These are phyloP conservation scores for Ophiobolus disseminans DNA, from an alignment of 2,329 filamentous ascomycete genomes.

Conservation along the genomic window DNA sequence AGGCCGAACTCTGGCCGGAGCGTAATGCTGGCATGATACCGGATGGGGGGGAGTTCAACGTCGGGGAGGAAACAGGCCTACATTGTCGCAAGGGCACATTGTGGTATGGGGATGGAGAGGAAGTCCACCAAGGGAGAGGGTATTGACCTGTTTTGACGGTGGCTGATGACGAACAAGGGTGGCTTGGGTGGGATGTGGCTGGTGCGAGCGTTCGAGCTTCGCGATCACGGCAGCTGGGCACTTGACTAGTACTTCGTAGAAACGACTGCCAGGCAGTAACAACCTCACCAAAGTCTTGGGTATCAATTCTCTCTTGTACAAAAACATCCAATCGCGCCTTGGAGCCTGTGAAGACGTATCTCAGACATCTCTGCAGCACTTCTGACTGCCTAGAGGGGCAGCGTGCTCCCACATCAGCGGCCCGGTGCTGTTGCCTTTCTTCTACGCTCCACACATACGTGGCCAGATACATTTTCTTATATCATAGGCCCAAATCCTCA, in stretches of 20 bases:
- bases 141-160: no score
- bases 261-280: background rate
- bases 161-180: no score
- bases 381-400: constrained; percentile 1
- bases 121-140: constrained; percentile 63
- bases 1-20: constrained; percentile 72
- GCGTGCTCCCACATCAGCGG: constrained; percentile 1
- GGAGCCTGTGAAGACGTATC: background rate
- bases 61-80: constrained; percentile 85
- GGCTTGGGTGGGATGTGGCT: no score
- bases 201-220: no score
- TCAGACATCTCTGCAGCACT: background rate
- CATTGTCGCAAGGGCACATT: constrained; percentile 76
- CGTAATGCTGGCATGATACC: constrained; percentile 49
- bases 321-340: background rate
- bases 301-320: background rate
- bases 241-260: no score
- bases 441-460: constrained; percentile 26
- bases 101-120: constrained; percentile 79
- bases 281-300: background rate
- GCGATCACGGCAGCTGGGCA: background rate
- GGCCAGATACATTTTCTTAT: constrained; percentile 3
- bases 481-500: background rate
- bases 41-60: constrained; percentile 75
- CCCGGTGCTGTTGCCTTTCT: constrained; percentile 4